Conservation (phyloP, 1,284 basidiomycete genomes). For the Cryptococcus deneoformans region DNA sequence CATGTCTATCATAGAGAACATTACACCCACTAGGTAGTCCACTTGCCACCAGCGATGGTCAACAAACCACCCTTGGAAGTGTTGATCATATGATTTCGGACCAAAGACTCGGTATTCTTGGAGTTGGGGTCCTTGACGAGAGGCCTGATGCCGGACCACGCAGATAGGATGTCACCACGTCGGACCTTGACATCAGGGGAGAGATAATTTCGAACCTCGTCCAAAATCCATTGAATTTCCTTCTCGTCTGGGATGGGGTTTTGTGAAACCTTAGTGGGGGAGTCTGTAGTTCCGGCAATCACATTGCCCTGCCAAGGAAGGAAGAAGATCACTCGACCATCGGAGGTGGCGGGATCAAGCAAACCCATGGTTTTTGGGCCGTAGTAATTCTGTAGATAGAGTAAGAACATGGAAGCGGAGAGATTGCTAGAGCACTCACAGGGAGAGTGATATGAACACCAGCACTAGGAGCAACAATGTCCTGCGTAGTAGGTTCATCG, state of each 20-base stretch:
- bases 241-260: slow-evolving; percentile 86
- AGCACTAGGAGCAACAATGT: slow-evolving; percentile 88
- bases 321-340: slow-evolving; percentile 98
- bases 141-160: slow-evolving; percentile 90
- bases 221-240: slow-evolving; percentile 95
- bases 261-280: slow-evolving; percentile 69
- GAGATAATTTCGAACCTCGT: slow-evolving; percentile 80
- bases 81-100: slow-evolving; percentile 93
- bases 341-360: slow-evolving; percentile 91
- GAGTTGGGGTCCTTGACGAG: slow-evolving; percentile 81
- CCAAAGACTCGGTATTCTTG: slow-evolving; percentile 79
- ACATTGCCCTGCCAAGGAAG: slow-evolving; percentile 98
- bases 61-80: slow-evolving; percentile 76
- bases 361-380: slow-evolving; percentile 94
- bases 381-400: slow-evolving; percentile 67
- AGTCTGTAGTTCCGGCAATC: slow-evolving; percentile 95
- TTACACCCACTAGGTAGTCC: slow-evolving; percentile 78
- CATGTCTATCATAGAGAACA: neutral
- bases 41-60: slow-evolving; percentile 97
- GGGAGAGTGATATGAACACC: slow-evolving; percentile 97
- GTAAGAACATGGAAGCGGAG: slow-evolving; percentile 6
- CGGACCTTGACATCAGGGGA: slow-evolving; percentile 90
- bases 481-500: slow-evolving; percentile 74
- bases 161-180: slow-evolving; percentile 93
- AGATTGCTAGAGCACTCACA: neutral